These are phyloP conservation scores for Solanum hybrid DNA, from an alignment of 305 asterid genomes.

Conservation along the genomic window DNA sequence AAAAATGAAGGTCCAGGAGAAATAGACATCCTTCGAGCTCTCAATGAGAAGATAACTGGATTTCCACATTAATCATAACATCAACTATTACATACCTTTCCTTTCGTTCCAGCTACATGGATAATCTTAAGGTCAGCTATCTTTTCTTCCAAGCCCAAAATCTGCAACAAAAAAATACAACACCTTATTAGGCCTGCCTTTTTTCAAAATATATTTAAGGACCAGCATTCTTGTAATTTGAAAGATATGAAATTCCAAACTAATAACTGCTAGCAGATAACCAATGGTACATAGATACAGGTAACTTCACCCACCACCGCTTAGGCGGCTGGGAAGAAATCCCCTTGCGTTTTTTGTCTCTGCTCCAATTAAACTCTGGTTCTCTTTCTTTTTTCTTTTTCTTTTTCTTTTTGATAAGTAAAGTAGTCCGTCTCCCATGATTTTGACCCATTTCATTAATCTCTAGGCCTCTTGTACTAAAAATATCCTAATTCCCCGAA, in stretches of 20 bases:
- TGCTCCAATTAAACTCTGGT: neutral
- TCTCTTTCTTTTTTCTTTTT: neutral
- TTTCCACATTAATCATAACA: neutral
- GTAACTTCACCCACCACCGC: neutral
- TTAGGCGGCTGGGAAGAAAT: neutral
- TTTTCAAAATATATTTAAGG: neutral
- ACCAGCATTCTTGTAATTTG: neutral
- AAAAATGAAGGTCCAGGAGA: neutral
- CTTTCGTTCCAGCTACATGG: constrained; percentile 94
- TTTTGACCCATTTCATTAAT: neutral
- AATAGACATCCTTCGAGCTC: neutral
- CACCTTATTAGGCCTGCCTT: neutral
- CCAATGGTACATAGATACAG: neutral
- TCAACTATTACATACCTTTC: constrained; percentile 52
- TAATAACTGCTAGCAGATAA: neutral
- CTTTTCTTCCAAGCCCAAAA: constrained; percentile 63
- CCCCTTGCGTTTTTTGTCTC: neutral
- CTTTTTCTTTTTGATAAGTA: neutral
- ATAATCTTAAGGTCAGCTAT: constrained; percentile 57
- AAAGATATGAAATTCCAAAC: neutral
- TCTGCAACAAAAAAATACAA: constrained; percentile 38
- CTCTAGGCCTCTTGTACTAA: neutral
- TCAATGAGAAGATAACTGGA: neutral
- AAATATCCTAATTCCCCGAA: neutral
- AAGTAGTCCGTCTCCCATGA: neutral